Base-by-base conservation (phyloP, 2,329 filamentous ascomycete species). In the Didymella lethalis region DNA sequence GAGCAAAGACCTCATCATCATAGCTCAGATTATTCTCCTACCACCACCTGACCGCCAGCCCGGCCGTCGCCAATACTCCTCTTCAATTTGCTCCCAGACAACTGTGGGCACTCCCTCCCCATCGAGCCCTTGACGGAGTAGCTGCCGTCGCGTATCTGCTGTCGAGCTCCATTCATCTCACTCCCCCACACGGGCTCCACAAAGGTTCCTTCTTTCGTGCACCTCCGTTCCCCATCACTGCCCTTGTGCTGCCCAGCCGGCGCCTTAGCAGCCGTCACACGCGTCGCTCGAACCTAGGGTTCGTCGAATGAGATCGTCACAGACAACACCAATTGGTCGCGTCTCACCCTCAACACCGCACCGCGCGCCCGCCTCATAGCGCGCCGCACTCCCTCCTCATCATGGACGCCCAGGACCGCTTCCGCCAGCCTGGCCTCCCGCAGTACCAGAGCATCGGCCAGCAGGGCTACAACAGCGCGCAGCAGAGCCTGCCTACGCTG, bases 381-480 rank as follows among this genome's bases (percentile, higher is more conserved):
- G 45, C 26, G 31, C 49, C 44, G 38, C 16, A 40, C 26, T 29
- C 31, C 49, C 16, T 29, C 38, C 20, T 57, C 65, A 71, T 67
- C 63, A 77, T 77, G 74, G 75, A 77, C 64, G 56, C 56, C 54
- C 65, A 56, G 54, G 71, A 76, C 66, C 74, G 71, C 65, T 76
- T 70, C 66, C 74, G 73, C 68, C 74, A 76, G 54, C 65, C 68
- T 62, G 73, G 72, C 45, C 62, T 75, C 40, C 64, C 67, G 20
- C 73, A 72, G 64, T 75, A 75, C 57, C 71, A 73, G 57, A 65
- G 71, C 55, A 54, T 75, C 59, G 61, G 63, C 60, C 71, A 70
- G 55, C 69, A 72, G 63, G 63, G 70, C 48, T 74, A 74, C 69
- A 68, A 68, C 60, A 69, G 62, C 48, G 54, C 66, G 36, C 71